Base-by-base conservation (phyloP, 2,329 filamentous ascomycete genomes). In the Cordyceps cateniannulata region DNA sequence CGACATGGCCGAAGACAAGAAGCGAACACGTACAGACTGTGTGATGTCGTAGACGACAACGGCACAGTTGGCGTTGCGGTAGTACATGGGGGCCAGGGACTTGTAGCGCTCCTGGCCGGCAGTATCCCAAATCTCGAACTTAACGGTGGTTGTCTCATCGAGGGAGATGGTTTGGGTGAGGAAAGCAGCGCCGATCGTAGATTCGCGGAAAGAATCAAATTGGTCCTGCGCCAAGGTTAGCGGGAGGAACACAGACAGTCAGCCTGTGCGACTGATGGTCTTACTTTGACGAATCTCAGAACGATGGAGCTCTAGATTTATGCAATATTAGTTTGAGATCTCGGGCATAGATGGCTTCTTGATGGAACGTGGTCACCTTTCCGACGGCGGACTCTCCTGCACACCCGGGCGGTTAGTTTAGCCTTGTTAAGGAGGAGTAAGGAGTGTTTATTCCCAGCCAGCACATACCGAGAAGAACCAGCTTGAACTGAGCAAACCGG, bases 71-170 rank as follows among this genome's bases (percentile, higher is more conserved):
- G 96, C 96, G 75, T 99, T 99, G 70, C 96, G 84, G 80, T 99
- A 99, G 82, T 99, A 99, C 95, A 99, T 99, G 69, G 95, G 95
- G 38, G 95, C 95, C 67, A 99, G 83, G 14, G 95, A 98, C 83
- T 98, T 98, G 85, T 98, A 99, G 72, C 96, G 87, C 79, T 99
- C 95, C 79, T 99, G 95, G 65, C 95, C 95, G 65, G 95, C 95
- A 10, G 95, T 99, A 77, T 97, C 93, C 93, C 95, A 99, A 73
- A 99, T 99, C 79, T 99, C 95, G 72, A 99, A 99, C 82, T 99
- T 99, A 77, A 99, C 93, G 61, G 95, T 99, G 63, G 95, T 98
- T 77, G 87, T 95, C 73, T 98, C 95, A 75, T 98, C 93, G 76
- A 99, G 89, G 62, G 93, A 93, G 75, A 99, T 97, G 68, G 95